Evolutionary conservation across 2,329 filamentous ascomycete species (phyloP).

Genomic region (Alternaria sp.): DNA sequence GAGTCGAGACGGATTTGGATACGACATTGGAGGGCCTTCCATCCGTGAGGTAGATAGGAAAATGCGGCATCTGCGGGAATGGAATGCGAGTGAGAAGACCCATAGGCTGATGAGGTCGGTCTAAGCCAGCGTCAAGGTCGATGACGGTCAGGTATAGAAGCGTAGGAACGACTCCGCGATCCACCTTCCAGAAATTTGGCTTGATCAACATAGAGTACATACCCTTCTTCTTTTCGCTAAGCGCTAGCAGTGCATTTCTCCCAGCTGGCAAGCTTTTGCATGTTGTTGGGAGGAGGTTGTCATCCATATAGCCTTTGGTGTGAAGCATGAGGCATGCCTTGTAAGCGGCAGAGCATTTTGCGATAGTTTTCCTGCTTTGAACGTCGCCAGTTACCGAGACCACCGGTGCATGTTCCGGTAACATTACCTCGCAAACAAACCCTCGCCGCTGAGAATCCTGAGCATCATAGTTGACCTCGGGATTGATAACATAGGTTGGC

Average conservation of each 20-base stretch:
- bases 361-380: constrained; percentile 73
- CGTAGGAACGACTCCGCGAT: constrained; percentile 54
- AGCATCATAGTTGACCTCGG: constrained; percentile 13
- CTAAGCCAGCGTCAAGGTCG: constrained; percentile 65
- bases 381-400: constrained; percentile 68
- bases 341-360: constrained; percentile 89
- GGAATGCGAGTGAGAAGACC: constrained; percentile 71
- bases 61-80: constrained; percentile 69
- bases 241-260: constrained; percentile 84
- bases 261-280: constrained; percentile 75
- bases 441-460: constrained; percentile 16
- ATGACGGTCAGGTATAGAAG: constrained; percentile 69
- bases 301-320: constrained; percentile 71
- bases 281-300: constrained; percentile 75
- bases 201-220: constrained; percentile 81
- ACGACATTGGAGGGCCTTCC: constrained; percentile 65
- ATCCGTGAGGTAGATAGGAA: constrained; percentile 75
- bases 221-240: constrained; percentile 77
- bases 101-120: constrained; percentile 67
- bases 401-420: constrained; percentile 78
- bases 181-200: constrained; percentile 72
- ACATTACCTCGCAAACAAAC: constrained; percentile 72
- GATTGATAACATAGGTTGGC: constrained; percentile 65
- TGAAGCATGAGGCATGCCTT: constrained; percentile 76
- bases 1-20: constrained; percentile 53